phyloP scores from a whole-genome alignment of 176 grass and related monocot species.

The Cenchrus purpureus region DNA sequence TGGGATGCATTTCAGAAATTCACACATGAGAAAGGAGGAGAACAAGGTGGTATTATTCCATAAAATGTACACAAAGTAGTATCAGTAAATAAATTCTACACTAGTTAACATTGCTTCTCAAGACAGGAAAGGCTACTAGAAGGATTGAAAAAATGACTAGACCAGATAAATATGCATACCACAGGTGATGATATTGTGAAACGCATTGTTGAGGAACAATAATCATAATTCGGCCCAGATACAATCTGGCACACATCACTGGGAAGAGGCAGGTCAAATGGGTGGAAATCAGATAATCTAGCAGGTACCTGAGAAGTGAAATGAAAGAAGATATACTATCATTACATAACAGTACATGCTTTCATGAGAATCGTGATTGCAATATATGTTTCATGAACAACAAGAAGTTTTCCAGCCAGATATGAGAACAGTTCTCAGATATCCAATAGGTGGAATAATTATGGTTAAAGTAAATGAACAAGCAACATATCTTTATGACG shows the following conservation, averaged over 20 bases:
- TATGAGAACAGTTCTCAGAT: constrained; percentile 10
- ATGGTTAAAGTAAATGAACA: background rate
- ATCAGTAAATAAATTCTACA: background rate
- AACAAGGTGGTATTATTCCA: background rate
- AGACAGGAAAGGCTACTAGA: constrained; percentile 11
- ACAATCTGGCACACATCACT: constrained; percentile 86
- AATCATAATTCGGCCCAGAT: constrained; percentile 89
- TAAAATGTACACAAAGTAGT: background rate
- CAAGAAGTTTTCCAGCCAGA: background rate
- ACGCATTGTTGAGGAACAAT: constrained; percentile 81
- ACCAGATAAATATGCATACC: constrained; percentile 50
- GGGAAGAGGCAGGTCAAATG: constrained; percentile 77
- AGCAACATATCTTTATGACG: constrained; percentile 1
- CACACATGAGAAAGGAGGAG: background rate
- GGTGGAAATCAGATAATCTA: constrained; percentile 64
- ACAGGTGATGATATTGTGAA: constrained; percentile 94
- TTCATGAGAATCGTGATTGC: constrained; percentile 22
- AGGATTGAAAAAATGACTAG: constrained; percentile 26
- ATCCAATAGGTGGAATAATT: constrained; percentile 15
- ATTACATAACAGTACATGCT: background rate
- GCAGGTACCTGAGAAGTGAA: constrained; percentile 66
- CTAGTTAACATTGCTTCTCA: background rate
- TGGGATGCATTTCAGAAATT: constrained; percentile 14
- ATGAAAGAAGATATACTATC: constrained; percentile 2
- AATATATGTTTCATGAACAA: background rate